Base-by-base conservation (phyloP, 495 filamentous ascomycete genomes). In the Aspergillus nanangensis region DNA sequence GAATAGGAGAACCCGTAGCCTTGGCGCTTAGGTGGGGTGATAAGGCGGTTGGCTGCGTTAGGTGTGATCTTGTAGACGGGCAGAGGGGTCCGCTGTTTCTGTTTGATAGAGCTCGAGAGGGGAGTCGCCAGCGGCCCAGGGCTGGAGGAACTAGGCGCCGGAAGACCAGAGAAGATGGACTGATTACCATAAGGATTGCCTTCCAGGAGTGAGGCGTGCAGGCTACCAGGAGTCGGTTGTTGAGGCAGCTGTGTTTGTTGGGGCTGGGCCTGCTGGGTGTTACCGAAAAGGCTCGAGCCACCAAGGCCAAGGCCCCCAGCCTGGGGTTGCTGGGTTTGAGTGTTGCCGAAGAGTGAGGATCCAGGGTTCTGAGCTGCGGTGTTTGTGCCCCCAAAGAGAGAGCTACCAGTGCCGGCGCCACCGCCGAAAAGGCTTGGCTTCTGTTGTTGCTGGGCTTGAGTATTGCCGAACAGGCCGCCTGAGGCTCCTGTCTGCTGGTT, bases 1-100 rank as follows among this genome's bases (percentile, higher is more conserved):
- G 88, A 94, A 63, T 94, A 95, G 5, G 84, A 86, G 65, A 95
- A 94, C 7, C 90, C 90, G 61, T 83, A 96, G 3, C 86, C 87
- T 38, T 78, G 76, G 41, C 76, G 73, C 58, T 85, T 88, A 44
- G 87, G 85, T 3, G 93, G 93, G 3, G 91, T 96, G 20, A 84
- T 72, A 18, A 90, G 77, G 20, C 88, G 81, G 25, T 86, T 82
- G 38, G 87, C 79, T 33, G 87, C 84, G 24, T 78, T 80, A 1
- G 90, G 89, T 19, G 86, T 93, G 50, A 96, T 80, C 63, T 88
- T 93, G 68, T 94, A 91, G 53, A 90, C 80, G 5, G 94, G 93
- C 44, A 95, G 61, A 5, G 88, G 84, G 46, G 77, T 82, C 47
- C 80, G 82, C 61, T 87, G 84, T 65, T 84, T 87, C 38, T 80